These are phyloP conservation scores for Boletus pseudo-olivaceus DNA, from an alignment of 768 basidiomycete species.

Conservation along the genomic window DNA sequence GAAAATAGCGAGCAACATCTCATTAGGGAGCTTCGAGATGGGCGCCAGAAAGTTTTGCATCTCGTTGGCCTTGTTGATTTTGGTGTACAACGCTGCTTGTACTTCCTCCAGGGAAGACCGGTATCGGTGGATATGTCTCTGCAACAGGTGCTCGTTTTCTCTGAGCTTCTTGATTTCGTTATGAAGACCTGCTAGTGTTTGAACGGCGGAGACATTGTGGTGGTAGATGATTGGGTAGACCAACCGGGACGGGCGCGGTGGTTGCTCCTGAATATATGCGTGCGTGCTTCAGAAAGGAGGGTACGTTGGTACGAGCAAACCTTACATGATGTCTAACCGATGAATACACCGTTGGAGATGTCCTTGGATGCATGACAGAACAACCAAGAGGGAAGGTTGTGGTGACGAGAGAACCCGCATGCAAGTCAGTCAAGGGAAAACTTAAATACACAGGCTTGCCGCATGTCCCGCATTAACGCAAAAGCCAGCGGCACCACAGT, in stretches of 20 bases:
- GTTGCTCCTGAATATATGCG: slow-evolving; percentile 14
- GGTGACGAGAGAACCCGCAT: slow-evolving; percentile 17
- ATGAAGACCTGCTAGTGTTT: slow-evolving; percentile 18
- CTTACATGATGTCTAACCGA: slow-evolving; percentile 24
- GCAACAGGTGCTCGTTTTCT: slow-evolving; percentile 11
- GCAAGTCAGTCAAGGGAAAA: slow-evolving; percentile 6
- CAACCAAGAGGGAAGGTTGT: slow-evolving; percentile 5
- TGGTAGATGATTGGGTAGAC: slow-evolving; percentile 15
- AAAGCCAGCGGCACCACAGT: slow-evolving; percentile 21
- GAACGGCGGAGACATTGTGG: slow-evolving; percentile 15
- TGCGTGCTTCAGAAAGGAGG: slow-evolving; percentile 7
- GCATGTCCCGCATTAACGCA: slow-evolving; percentile 15
- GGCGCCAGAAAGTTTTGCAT: slow-evolving; percentile 29
- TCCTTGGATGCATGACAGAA: slow-evolving; percentile 17
- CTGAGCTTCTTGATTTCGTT: slow-evolving; percentile 17
- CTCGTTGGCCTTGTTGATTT: slow-evolving; percentile 26
- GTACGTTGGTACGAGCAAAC: neutral
- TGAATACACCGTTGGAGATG: slow-evolving; percentile 9
- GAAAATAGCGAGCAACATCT: slow-evolving; percentile 29
- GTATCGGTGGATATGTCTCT: slow-evolving; percentile 14
- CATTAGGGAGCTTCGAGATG: slow-evolving; percentile 29
- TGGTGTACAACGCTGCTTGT: slow-evolving; percentile 12
- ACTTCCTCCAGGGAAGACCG: slow-evolving; percentile 15
- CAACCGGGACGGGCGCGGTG: neutral
- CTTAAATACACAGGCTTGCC: slow-evolving; percentile 22